Base-by-base conservation (phyloP, 2,329 filamentous ascomycete genomes). In the Penicillium griseofulvum region DNA sequence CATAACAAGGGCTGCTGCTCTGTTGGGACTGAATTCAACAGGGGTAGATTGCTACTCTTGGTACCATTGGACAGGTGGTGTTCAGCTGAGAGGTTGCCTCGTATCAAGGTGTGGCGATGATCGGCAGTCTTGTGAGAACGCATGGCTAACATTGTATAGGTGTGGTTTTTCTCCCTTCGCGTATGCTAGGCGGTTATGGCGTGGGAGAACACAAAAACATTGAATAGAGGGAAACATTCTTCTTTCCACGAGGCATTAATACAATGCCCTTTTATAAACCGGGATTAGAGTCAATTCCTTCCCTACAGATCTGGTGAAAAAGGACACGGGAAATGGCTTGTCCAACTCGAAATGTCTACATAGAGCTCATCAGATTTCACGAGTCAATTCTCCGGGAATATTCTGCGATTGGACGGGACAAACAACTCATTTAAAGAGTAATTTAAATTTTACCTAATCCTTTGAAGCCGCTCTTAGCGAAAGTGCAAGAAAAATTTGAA, bases 341-440 rank as follows among this genome's bases (percentile, higher is more conserved):
- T 31, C 22, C 28, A 29, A 44, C 28, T 16, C 42, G 11, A 44
- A 16, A 16, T 11, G 12, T 8, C 28, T 44, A 31, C 42, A 44
- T 44, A 8, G 31, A 42, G 22, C 24, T 6, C 17, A 42, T 10
- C 22, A 19, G 29, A 19, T n/a, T 33, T n/a, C n/a, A 33, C 41
- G 12, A 54, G 31, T 17, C 19, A 49, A 47, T 37, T 22, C 26
- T 3, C 28, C 9, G 36, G n/a, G 12, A n/a, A 14, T 42, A 14
- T 37, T 26, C 31, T 14, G 42, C 45, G 41, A 65, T 65, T 64
- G 63, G 63, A 53, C 24, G 12, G 10, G 31, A 53, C 53, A 65
- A 65, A 64, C 54, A 48, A 53, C 63, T 56, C 63, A 63, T 1
- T 11, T 31, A 10, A 16, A 31, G 28, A 31, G 42, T 28, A 28